Conservation (phyloP, 305 asterid species). For the Fraxinus dipetala region DNA sequence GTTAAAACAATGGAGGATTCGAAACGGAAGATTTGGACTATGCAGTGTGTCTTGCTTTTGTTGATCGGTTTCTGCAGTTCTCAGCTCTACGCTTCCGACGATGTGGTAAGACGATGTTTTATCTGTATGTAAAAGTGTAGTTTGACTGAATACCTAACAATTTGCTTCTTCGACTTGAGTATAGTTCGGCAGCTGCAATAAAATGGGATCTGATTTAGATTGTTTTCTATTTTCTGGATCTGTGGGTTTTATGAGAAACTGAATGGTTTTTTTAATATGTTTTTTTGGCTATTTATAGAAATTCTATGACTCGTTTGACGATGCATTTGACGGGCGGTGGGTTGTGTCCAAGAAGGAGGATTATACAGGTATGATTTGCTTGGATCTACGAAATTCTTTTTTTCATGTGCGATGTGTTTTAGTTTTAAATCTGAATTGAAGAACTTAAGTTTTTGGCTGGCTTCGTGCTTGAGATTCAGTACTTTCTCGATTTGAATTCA, state of each 20-base stretch:
- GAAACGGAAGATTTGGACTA: constrained; percentile 24
- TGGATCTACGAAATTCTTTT: neutral
- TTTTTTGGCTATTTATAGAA: constrained; percentile 19
- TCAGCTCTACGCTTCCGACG: constrained; percentile 35
- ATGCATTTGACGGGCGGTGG: constrained; percentile 46
- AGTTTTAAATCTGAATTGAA: neutral
- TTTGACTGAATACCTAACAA: neutral
- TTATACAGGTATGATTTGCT: constrained; percentile 34
- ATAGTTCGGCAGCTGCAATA: neutral
- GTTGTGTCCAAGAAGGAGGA: constrained; percentile 43
- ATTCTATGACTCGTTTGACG: constrained; percentile 45
- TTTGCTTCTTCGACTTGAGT: neutral
- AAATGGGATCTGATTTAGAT: neutral
- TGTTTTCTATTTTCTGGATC: neutral
- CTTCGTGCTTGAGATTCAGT: neutral
- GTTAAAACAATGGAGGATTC: constrained; percentile 16
- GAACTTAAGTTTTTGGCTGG: neutral
- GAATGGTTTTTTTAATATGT: neutral
- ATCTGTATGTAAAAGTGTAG: neutral
- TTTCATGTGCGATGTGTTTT: neutral
- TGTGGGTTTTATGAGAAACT: neutral
- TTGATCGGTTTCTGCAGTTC: constrained; percentile 30
- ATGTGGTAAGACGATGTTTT: constrained; percentile 26
- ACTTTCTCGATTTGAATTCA: neutral
- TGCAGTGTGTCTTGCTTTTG: constrained; percentile 23